Evolutionary conservation across 2,329 filamentous ascomycete genomes (phyloP), one percentile per base, ranked within the genome.

Genomic region (Incumbomyces delicatus): DNA sequence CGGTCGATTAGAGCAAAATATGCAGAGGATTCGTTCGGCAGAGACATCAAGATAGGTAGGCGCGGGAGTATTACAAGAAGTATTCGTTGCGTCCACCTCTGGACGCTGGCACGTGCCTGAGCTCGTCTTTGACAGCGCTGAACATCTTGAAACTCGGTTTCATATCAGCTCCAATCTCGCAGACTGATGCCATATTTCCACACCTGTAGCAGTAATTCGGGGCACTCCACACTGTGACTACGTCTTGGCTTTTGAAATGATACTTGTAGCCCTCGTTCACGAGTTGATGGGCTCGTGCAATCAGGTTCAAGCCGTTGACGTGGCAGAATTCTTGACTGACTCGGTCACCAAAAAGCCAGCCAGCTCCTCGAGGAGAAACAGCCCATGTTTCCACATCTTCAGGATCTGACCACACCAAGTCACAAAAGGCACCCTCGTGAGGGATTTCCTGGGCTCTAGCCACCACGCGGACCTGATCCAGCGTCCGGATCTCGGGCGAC

Each of bases 151-250:
- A 98, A 59, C 85, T 87, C 29, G 90, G 88, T 50, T 87, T 81
- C 44, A 95, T 74, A 59, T 92, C 84, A 59, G 85, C 83, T 55
- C 84, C 81, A 22, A 95, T 81, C 44, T 88, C 88, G 82, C 95
- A 95, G 63, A 95, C 94, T 4, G 77, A 81, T 16, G 81, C 81
- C 51, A 85, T 70, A 50, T 73, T 78, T 42, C 92, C 92, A 66
- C 92, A 98, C 35, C 89, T 76, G 66, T 95, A 95, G 67, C 87
- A 94, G 68, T 94, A 94, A 60, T 94, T 98, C 2, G 92, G 92
- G 3, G 92, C 92, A 63, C 87, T 95, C 75, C 81, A 85, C 18
- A 85, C 81, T 1, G 81, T 85, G 14, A 95, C 89, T 35, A 95
- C 89, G 11, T 94, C 94, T 68, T 92, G 90, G 64, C 95, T 86